Evolutionary conservation across 2,329 filamentous ascomycete genomes (phyloP).

Genomic region (Epichloe elymi): DNA sequence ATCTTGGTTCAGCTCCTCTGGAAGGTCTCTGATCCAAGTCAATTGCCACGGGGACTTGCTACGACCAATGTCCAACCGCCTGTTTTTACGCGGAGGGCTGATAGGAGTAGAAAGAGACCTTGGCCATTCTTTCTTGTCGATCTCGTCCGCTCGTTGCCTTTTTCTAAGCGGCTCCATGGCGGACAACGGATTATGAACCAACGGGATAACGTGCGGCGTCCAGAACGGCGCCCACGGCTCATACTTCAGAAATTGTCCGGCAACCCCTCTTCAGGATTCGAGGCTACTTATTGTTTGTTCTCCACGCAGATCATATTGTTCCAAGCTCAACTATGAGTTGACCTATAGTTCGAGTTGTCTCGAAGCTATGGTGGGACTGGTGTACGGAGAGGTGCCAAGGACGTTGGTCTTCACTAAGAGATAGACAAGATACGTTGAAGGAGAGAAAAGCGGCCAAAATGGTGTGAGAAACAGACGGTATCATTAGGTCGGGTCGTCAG

Average conservation of each 20-base stretch:
- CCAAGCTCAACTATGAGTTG: too few relatives aligned
- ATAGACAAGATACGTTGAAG: too few relatives aligned
- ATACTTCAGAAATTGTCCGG: not conserved
- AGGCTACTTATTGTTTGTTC: too few relatives aligned
- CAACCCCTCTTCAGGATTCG: too few relatives aligned
- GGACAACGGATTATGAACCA: not conserved
- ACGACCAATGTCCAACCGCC: slow-evolving; percentile 7
- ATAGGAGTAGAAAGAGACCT: slow-evolving; percentile 25
- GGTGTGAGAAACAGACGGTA: too few relatives aligned
- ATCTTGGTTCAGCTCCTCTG: slow-evolving; percentile 46
- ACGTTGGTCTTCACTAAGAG: not conserved
- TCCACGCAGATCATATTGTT: too few relatives aligned
- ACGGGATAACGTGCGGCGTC: not conserved
- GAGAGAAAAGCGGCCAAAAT: too few relatives aligned
- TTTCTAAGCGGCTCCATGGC: slow-evolving; percentile 21
- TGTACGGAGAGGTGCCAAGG: not conserved
- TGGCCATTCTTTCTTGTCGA: not conserved
- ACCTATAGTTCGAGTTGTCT: too few relatives aligned
- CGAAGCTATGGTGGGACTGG: too few relatives aligned
- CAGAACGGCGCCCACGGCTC: not conserved
- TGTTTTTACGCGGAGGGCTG: slow-evolving; percentile 31
- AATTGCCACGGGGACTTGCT: slow-evolving; percentile 57
- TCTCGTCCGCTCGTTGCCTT: slow-evolving; percentile 13
- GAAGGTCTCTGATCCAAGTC: slow-evolving; percentile 53
- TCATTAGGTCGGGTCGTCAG: too few relatives aligned